These are phyloP conservation scores for Symbiodinium natans DNA, from an alignment of 73 alveolate genomes.

Conservation along the genomic window DNA sequence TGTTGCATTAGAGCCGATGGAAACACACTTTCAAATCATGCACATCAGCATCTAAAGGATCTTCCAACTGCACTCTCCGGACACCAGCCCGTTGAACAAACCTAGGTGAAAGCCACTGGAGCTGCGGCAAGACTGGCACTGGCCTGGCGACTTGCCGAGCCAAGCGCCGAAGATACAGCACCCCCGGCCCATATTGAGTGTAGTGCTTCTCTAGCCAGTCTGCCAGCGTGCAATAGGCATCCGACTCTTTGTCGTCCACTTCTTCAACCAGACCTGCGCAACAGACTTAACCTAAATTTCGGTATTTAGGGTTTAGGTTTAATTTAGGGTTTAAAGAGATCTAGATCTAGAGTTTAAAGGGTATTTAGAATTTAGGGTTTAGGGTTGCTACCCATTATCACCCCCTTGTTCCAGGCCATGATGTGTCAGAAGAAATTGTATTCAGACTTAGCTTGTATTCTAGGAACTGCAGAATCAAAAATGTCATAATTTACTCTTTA, in stretches of 20 bases:
- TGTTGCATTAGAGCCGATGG: background rate
- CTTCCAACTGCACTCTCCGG: background rate
- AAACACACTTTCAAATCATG: background rate
- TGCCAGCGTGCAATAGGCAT: slow-evolving; percentile 1
- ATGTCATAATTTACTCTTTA: too few relatives aligned
- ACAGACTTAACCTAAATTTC: too few relatives aligned
- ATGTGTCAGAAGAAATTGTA: too few relatives aligned
- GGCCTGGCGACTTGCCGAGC: background rate
- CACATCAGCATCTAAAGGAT: background rate
- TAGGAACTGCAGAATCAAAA: too few relatives aligned
- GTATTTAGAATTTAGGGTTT: too few relatives aligned
- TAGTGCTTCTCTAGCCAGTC: slow-evolving; percentile 15
- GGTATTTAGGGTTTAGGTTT: too few relatives aligned
- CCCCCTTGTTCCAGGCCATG: too few relatives aligned
- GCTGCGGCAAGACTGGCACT: background rate
- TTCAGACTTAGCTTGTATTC: too few relatives aligned
- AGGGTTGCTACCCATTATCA: too few relatives aligned
- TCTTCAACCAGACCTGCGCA: background rate
- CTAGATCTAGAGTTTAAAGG: too few relatives aligned
- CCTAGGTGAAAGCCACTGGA: background rate
- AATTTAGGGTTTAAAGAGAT: too few relatives aligned
- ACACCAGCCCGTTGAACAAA: background rate
- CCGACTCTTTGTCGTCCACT: background rate
- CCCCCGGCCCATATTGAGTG: slow-evolving; percentile 13
- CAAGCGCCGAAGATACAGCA: background rate